Evolutionary conservation across 1,284 basidiomycete genomes (phyloP).

Genomic region (Mycosarcoma maydis): DNA sequence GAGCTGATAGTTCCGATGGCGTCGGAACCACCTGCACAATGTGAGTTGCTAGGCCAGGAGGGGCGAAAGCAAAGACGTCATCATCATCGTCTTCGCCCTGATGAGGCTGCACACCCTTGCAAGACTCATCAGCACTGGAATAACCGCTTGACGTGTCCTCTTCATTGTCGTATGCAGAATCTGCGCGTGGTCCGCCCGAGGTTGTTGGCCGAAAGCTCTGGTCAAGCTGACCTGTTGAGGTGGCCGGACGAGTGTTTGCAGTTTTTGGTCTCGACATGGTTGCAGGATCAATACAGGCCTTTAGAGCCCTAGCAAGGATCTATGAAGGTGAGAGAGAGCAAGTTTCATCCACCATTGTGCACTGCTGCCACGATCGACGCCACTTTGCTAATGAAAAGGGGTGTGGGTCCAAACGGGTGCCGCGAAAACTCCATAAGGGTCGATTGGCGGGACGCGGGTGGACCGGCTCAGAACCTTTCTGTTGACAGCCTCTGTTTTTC

Average conservation of each 20-base stretch:
- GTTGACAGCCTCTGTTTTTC: too few relatives aligned
- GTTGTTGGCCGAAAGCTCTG: slow-evolving; percentile 11
- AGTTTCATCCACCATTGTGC: too few relatives aligned
- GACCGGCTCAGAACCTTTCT: too few relatives aligned
- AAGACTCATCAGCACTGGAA: not conserved
- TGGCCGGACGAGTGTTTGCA: slow-evolving; percentile 12
- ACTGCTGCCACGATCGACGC: too few relatives aligned
- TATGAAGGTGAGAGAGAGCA: too few relatives aligned
- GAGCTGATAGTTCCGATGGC: not conserved
- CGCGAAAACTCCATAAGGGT: too few relatives aligned
- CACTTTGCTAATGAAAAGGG: too few relatives aligned
- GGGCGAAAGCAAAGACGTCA: slow-evolving; percentile 42
- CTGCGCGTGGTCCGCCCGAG: not conserved
- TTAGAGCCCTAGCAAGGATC: too few relatives aligned
- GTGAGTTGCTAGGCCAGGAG: slow-evolving; percentile 16
- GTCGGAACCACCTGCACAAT: slow-evolving; percentile 18
- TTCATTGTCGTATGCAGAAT: not conserved
- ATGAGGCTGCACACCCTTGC: slow-evolving; percentile 4
- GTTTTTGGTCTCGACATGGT: slow-evolving; percentile 32
- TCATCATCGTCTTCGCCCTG: slow-evolving; percentile 32
- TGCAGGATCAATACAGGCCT: too few relatives aligned
- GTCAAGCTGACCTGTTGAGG: slow-evolving; percentile 12
- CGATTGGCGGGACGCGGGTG: too few relatives aligned
- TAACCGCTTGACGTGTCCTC: slow-evolving; percentile 1
- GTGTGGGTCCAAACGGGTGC: too few relatives aligned